Conservation (phyloP, 2,329 filamentous ascomycete species). For the Ophiocordyceps camponoti-leonardi region DNA sequence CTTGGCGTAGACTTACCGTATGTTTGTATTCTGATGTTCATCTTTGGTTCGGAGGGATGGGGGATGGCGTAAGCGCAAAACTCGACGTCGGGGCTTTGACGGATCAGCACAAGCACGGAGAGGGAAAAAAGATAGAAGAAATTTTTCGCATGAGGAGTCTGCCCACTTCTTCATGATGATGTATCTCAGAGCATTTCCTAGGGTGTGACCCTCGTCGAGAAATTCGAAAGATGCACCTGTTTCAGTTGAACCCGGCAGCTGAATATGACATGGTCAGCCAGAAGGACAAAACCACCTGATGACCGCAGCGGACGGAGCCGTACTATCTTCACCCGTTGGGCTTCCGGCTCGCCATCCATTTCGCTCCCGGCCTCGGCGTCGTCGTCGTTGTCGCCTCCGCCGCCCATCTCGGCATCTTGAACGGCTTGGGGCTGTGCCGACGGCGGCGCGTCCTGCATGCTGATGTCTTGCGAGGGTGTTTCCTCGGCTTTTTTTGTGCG, state of each 20-base stretch:
- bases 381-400: too few species aligned
- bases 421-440: conserved; percentile 17
- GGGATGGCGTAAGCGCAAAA: conserved; percentile 98
- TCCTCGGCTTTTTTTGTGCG: conserved; percentile 19
- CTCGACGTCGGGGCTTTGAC: conserved; percentile 70
- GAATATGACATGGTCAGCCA: background rate
- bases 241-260: conserved; percentile 75
- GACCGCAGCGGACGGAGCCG: conserved; percentile 5
- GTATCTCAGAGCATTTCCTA: conserved; percentile 86
- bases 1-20: conserved; percentile 46
- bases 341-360: conserved; percentile 28
- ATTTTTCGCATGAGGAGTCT: conserved; percentile 10
- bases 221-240: conserved; percentile 93
- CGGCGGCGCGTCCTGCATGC: conserved; percentile 27
- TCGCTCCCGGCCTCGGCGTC: conserved; percentile 21
- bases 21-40: conserved; percentile 96
- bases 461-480: conserved; percentile 15
- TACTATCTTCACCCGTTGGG: conserved; percentile 47
- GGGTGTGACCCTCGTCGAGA: conserved; percentile 80
- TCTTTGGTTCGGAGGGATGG: conserved; percentile 86
- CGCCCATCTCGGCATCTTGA: conserved; percentile 16
- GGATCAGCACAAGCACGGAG: conserved; percentile 2
- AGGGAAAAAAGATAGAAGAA: background rate
- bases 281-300: background rate
- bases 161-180: conserved; percentile 95